Evolutionary conservation across 2,329 filamentous ascomycete genomes (phyloP).

Genomic region (Plenodomus biglobosus): DNA sequence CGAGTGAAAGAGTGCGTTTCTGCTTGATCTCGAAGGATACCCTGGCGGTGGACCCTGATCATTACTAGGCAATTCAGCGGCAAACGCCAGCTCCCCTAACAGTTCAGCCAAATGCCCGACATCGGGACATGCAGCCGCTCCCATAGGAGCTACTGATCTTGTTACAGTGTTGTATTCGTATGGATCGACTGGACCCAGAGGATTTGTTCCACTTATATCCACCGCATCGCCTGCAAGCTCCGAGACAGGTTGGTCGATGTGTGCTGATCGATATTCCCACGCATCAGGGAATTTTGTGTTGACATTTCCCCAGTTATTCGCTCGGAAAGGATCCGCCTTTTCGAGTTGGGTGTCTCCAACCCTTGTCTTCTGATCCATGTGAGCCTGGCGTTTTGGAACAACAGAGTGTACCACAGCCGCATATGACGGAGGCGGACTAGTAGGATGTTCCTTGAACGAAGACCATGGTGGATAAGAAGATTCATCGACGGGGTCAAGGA

Average conservation of each 20-base stretch:
- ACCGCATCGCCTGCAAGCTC: slow-evolving; percentile 17
- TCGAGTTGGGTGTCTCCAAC: no score
- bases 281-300: background rate
- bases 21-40: background rate
- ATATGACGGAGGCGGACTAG: background rate
- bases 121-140: background rate
- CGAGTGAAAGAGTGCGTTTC: background rate
- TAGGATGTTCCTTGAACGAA: background rate
- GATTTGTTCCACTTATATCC: slow-evolving; percentile 21
- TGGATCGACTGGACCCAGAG: slow-evolving; percentile 21
- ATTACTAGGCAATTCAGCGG: slow-evolving; percentile 9
- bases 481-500: background rate
- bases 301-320: background rate
- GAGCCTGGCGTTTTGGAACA: background rate
- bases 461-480: background rate
- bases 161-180: slow-evolving; percentile 8
- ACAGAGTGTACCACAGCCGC: background rate
- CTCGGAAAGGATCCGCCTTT: no score
- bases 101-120: slow-evolving; percentile 8
- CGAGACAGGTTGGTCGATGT: background rate
- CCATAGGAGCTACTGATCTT: background rate
- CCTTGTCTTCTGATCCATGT: background rate
- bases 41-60: slow-evolving; percentile 7
- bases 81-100: slow-evolving; percentile 11
- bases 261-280: background rate